Base-by-base conservation (phyloP, 371 early-diverging fungal species). In the Nematocida sp. region DNA sequence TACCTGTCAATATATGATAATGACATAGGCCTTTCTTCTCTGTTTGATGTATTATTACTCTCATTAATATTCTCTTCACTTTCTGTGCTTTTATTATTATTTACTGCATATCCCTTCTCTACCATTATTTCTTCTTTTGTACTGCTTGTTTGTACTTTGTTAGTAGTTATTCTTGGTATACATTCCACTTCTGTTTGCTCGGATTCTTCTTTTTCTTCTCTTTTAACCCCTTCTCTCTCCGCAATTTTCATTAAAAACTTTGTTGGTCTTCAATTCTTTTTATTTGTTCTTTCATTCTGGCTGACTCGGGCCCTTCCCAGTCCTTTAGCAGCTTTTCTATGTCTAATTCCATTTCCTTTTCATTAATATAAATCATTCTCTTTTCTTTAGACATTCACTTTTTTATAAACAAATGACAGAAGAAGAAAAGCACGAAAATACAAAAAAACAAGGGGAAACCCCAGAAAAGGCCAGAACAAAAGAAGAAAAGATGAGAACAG, bases 1-100 rank as follows among this genome's bases (percentile, higher is more conserved):
- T 92, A 97, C 18, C 96, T 90, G 50, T 89, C 88, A 60, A 94
- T 92, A 84, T 94, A 92, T 0, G 88, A 86, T 72, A 90, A 89
- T 3, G 60, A 1, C 18, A 52, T n/a, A 6, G 58, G 58, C 1
- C 23, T 27, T 23, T 58, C 58, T 23, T 58, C 58, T 11, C 20
- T 58, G n/a, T 6, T 7, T 27, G 58, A 23, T 58, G 27, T 58
- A n/a, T 23, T 23, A 23, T 23, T 58, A 23, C 23, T 23, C 11
- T 61, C 55, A 11, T 23, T 23, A 13, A 15, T 39, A 5, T 3
- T 70, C 13, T 56, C 15, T 57, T 33, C 56, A 33, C 13, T 27
- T 15, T 45, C 64, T 27, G 64, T 44, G 44, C 23, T 33, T 45
- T 33, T 61, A 13, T 25, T 33, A 2, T n/a, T 61, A 25, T n/a